Percentiles rank a stretch among this genome's conserved stretches.
phyloP scores from a whole-genome alignment of 352 stramenopile species.

The Phytophthora cajani region DNA sequence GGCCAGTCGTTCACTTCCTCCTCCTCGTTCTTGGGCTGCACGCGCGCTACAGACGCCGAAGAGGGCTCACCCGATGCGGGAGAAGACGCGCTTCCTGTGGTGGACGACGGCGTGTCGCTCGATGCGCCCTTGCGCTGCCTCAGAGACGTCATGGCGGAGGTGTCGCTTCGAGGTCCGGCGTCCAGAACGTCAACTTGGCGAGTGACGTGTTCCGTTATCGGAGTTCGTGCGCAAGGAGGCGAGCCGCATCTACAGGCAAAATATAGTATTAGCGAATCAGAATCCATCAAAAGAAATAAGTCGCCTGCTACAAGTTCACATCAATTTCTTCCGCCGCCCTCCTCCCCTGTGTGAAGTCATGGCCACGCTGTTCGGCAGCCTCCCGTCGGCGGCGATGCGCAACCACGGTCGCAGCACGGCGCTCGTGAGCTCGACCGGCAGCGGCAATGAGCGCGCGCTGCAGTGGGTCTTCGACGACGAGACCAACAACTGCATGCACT shows the following conservation, averaged over 20 bases:
- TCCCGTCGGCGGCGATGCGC: constrained; percentile 67
- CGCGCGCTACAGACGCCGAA: constrained; percentile 8
- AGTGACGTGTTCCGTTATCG: constrained; percentile 38
- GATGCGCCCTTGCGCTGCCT: constrained; percentile 42
- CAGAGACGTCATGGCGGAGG: constrained; percentile 35
- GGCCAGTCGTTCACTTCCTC: constrained; percentile 66
- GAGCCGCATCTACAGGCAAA: too few species aligned
- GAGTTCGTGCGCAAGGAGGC: too few species aligned
- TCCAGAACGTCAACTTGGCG: constrained; percentile 19
- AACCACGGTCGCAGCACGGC: constrained; percentile 51
- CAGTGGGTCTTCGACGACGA: constrained; percentile 89
- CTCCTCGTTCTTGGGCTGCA: constrained; percentile 31
- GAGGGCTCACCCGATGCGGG: constrained; percentile 14
- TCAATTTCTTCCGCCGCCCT: constrained; percentile 1
- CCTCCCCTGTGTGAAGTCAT: constrained; percentile 29
- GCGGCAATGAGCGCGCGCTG: constrained; percentile 58
- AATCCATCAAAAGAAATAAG: not conserved
- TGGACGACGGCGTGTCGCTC: constrained; percentile 13
- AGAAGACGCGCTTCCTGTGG: constrained; percentile 29
- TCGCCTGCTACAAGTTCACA: constrained; percentile 4
- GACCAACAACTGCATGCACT: constrained; percentile 88
- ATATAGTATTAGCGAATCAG: constrained; percentile 11
- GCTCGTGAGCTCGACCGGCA: constrained; percentile 37
- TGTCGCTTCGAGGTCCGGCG: constrained; percentile 3
- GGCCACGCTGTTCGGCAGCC: constrained; percentile 75